Conservation (phyloP, 2,329 filamentous ascomycete genomes). For the Chaetomiaceae sp. region DNA sequence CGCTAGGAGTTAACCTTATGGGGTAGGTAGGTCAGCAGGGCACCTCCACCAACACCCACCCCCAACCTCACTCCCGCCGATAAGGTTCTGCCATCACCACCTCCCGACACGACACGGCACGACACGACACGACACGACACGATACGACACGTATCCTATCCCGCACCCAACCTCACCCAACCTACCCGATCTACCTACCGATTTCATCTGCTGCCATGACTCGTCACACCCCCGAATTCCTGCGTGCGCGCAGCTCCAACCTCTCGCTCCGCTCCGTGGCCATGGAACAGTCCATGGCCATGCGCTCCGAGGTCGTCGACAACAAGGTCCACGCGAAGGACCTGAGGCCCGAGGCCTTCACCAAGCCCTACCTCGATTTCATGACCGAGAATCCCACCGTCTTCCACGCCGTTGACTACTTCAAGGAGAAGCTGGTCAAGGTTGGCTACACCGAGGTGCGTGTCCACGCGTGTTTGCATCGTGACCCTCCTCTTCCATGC, state of each 20-base stretch:
- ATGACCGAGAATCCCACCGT: constrained; percentile 87
- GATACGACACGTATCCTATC: no score
- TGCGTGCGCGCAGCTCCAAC: constrained; percentile 41
- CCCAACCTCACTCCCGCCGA: not conserved
- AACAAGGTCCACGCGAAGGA: constrained; percentile 26
- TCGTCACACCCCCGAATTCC: constrained; percentile 40
- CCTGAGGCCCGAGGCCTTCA: constrained; percentile 60
- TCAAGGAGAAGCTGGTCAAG: constrained; percentile 65
- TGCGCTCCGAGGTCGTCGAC: constrained; percentile 16
- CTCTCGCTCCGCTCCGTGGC: constrained; percentile 42
- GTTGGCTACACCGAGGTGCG: constrained; percentile 68
- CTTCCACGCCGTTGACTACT: constrained; percentile 81
- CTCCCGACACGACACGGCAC: no score
- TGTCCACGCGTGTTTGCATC: no score
- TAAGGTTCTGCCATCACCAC: not conserved
- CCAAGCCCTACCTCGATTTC: constrained; percentile 81
- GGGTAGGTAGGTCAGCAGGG: not conserved
- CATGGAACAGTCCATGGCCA: constrained; percentile 30
- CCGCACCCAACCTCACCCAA: not conserved
- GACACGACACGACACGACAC: no score
- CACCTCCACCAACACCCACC: not conserved
- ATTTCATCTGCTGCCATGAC: constrained; percentile 37
- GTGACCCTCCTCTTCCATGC: no score
- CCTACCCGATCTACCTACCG: not conserved
- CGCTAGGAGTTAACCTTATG: not conserved